phyloP scores from a whole-genome alignment of 345 rosid genomes.

The Lumnitzera littorea region DNA sequence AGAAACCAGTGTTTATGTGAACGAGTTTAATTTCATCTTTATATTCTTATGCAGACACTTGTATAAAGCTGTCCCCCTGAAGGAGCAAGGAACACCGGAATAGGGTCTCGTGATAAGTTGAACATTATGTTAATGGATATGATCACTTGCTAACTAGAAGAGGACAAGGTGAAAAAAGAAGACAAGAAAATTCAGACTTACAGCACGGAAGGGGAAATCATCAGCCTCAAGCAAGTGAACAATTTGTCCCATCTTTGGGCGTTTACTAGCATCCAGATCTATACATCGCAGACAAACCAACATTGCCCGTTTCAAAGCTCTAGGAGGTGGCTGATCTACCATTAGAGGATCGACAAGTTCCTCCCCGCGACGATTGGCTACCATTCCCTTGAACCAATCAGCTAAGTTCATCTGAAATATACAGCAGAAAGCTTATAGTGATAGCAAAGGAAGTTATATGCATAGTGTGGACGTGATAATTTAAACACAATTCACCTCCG shows the following conservation, averaged over 20 bases:
- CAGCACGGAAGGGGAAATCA: constrained; percentile 78
- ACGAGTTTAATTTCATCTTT: no score
- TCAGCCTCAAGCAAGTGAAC: constrained; percentile 97
- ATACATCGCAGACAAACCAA: constrained; percentile 89
- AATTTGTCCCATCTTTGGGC: constrained; percentile 98
- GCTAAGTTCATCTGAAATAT: constrained; percentile 74
- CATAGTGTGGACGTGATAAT: background rate
- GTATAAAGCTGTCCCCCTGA: no score
- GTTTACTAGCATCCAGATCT: constrained; percentile 71
- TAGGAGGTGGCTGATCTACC: constrained; percentile 48
- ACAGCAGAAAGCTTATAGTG: background rate
- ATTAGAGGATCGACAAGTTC: constrained; percentile 77
- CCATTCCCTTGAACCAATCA: constrained; percentile 98
- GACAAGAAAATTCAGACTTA: constrained; percentile 28
- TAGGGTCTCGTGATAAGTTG: no score
- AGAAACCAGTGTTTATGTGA: no score
- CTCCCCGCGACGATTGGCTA: constrained; percentile 78
- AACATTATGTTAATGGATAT: no score
- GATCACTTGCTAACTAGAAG: no score
- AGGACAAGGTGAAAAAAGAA: no score
- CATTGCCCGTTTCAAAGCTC: constrained; percentile 69
- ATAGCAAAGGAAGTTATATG: background rate
- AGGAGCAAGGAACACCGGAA: no score
- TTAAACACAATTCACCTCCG: constrained; percentile 46
- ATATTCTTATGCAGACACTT: no score